Evolutionary conservation across 2,329 filamentous ascomycete species (phyloP).

Genomic region (Byssoonygena ceratinophila): DNA sequence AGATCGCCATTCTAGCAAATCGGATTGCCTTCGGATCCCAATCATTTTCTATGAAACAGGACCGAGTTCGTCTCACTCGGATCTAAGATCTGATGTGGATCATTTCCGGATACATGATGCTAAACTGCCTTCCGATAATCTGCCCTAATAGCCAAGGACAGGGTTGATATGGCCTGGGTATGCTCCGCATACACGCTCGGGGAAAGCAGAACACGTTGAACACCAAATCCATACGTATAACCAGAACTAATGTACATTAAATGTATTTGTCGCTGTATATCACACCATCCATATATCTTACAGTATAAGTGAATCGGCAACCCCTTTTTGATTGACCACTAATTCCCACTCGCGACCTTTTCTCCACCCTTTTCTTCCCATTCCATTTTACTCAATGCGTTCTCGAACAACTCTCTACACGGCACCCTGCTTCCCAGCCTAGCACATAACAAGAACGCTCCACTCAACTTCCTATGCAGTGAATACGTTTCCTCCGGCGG

Average conservation of each 20-base stretch:
- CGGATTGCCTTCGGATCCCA: background rate
- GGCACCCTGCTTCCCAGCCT: constrained; percentile 69
- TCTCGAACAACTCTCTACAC: constrained; percentile 65
- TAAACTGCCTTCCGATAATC: background rate
- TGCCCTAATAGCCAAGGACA: background rate
- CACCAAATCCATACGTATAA: background rate
- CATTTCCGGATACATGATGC: background rate
- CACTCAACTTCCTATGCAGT: constrained; percentile 86
- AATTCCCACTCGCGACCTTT: background rate
- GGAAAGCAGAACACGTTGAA: background rate
- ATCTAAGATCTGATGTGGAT: background rate
- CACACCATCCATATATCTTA: background rate
- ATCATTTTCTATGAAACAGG: background rate
- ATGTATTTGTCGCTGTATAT: background rate
- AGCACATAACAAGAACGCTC: constrained; percentile 86
- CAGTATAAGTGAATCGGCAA: background rate
- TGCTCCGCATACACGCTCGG: no score
- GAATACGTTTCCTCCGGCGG: constrained; percentile 97
- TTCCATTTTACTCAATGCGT: constrained; percentile 26
- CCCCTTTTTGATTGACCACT: background rate
- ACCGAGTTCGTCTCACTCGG: background rate
- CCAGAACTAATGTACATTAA: background rate
- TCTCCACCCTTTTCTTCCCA: constrained; percentile 11
- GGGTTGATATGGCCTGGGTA: background rate
- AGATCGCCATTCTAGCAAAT: background rate